A percentile compares a stretch with the other conserved stretches of the same genome.
Evolutionary conservation across 1,284 basidiomycete genomes (phyloP).

Genomic region (Papiliotrema flavescens): DNA sequence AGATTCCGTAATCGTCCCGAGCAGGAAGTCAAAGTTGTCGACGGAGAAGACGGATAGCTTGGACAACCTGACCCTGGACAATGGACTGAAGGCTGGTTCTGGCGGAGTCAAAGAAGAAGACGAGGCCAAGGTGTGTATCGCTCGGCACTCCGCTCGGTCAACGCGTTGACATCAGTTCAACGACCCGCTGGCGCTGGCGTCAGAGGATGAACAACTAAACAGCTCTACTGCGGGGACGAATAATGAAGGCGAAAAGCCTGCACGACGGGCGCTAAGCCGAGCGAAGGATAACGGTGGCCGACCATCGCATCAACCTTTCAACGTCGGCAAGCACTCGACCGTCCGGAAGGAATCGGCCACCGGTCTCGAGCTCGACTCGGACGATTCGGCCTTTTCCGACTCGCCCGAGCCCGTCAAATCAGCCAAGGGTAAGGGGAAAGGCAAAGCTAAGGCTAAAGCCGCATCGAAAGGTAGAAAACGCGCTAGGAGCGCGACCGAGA

Average conservation of each 20-base stretch:
- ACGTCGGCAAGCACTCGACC: constrained; percentile 7
- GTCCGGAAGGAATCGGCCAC: constrained; percentile 1
- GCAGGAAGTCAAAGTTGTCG: constrained; percentile 30
- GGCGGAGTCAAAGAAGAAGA: too few relatives aligned
- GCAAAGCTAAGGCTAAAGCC: constrained; percentile 18
- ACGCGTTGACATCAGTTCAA: too few relatives aligned
- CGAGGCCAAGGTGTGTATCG: too few relatives aligned
- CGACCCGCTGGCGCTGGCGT: too few relatives aligned
- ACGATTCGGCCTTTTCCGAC: background rate
- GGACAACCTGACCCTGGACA: constrained; percentile 37
- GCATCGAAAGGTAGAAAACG: constrained; percentile 9
- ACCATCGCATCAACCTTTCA: constrained; percentile 11
- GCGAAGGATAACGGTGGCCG: background rate
- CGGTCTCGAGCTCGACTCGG: constrained; percentile 3
- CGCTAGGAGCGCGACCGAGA: constrained; percentile 10
- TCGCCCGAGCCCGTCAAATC: background rate
- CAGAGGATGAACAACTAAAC: too few relatives aligned
- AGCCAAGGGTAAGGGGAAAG: background rate
- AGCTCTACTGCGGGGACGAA: background rate
- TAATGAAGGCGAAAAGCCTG: background rate
- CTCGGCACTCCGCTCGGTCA: too few relatives aligned
- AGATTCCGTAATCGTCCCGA: constrained; percentile 26
- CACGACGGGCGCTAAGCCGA: too few relatives aligned
- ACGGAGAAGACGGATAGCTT: constrained; percentile 34
- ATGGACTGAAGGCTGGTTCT: background rate